Evolutionary conservation across 139 green algal genomes (phyloP).

Genomic region (Zygnema circumcarinatum): DNA sequence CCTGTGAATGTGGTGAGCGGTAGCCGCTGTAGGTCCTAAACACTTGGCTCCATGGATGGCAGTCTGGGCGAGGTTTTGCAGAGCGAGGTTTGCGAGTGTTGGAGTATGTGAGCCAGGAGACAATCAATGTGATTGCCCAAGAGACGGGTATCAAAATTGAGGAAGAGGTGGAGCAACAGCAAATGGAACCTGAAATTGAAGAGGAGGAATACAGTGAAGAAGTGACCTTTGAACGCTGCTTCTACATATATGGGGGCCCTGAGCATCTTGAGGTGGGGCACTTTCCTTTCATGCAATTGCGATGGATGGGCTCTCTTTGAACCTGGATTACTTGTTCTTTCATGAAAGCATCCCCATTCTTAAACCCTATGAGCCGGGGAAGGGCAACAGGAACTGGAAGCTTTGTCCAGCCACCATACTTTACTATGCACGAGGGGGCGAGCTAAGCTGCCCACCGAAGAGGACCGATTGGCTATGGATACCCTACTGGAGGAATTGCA

Average conservation of each 20-base stretch:
- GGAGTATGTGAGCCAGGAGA: constrained; percentile 36
- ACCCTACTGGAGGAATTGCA: constrained; percentile 24
- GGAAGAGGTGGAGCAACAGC: constrained; percentile 22
- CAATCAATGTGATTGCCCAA: constrained; percentile 36
- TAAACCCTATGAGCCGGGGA: neutral
- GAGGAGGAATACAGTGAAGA: constrained; percentile 34
- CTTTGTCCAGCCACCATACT: constrained; percentile 34
- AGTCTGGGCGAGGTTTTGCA: constrained; percentile 8
- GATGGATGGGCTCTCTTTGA: neutral
- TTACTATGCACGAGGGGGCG: constrained; percentile 38
- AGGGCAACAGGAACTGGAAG: constrained; percentile 36
- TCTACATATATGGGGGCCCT: constrained; percentile 55
- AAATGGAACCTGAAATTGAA: neutral
- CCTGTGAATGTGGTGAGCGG: too few species aligned
- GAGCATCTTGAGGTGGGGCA: constrained; percentile 46
- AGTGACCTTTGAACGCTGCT: constrained; percentile 48
- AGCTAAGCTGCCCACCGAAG: constrained; percentile 21
- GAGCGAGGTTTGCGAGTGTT: constrained; percentile 34
- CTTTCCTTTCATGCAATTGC: neutral
- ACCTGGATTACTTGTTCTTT: neutral
- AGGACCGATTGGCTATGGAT: constrained; percentile 37
- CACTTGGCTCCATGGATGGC: too few species aligned
- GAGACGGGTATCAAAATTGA: constrained; percentile 53
- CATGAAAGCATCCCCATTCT: neutral
- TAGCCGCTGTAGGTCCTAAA: too few species aligned